Base-by-base conservation (phyloP, 2,329 filamentous ascomycete genomes). In the Epichloe hybrida region DNA sequence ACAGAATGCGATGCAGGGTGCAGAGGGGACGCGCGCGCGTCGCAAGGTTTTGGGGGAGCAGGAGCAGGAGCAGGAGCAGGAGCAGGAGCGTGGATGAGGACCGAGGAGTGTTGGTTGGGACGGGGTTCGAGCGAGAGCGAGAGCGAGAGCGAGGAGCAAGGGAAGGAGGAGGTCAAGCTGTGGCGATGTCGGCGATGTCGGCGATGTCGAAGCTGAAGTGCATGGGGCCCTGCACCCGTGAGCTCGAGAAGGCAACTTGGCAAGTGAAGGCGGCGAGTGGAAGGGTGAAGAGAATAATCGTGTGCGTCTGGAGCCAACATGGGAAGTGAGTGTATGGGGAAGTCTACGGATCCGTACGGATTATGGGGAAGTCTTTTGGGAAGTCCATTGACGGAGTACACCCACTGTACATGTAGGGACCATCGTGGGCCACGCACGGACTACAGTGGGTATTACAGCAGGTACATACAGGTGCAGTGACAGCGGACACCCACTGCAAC, bases 151-250 rank as follows among this genome's bases (percentile, higher is more conserved):
- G 17, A 17, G 31, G 50, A 51, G 21, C 44, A 36, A n/a, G 12
- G 40, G 47, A 46, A 39, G 17, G 17, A 2, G 17, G 40, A 50
- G 51, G 31, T n/a, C 17, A 34, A 42, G 23, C 35, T 37, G 34
- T 37, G 17, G 17, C 17, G 17, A 17, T 17, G 17, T 17, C 17
- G 17, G 17, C 17, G 17, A 17, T 17, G 17, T 17, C 17, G 38
- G 4, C 21, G 31, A 47, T 39, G 27, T 20, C 39, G 3, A 27
- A 45, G n/a, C 34, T 49, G 50, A 53, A 46, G 52, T 56, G 57
- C 56, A 58, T 56, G 50, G 52, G 52, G 52, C 50, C 54, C 54
- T 50, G 55, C 54, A 55, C 55, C 54, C 51, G 52, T 43, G 41
- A 51, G 39, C 9, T 13, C 52, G 39, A 38, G 49, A 37, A 43